Evolutionary conservation across 495 filamentous ascomycete species (phyloP), one percentile per base, ranked within the genome.

Genomic region (Neurospora hispaniola): DNA sequence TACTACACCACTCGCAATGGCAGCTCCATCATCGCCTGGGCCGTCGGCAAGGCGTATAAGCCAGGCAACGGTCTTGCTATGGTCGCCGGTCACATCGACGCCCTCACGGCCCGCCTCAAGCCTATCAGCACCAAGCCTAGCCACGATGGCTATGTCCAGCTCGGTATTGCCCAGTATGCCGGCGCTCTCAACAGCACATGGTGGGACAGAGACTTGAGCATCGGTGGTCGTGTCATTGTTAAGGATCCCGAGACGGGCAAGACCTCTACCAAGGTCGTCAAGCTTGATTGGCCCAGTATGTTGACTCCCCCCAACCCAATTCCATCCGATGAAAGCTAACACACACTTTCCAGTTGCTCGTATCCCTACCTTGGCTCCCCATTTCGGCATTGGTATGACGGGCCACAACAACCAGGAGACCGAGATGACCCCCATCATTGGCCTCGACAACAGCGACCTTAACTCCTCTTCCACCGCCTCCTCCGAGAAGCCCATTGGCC

Each of bases 161-260:
- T 99, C 5, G 95, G 91, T 6, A 91, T 99, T 41, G 96, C 96
- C 5, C 96, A 92, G 0, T 99, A 98, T 79, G 96, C 94, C 12
- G 94, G 96, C 42, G 93, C 84, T 27, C 81, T 98, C 71, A 94
- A 94, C 75, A 83, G 82, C 71, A 97, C 94, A 3, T 97, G 94
- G 94, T 97, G 93, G 93, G 94, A 97, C 83, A 87, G 95, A 18
- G 96, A 99, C 82, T 86, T 99, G 48, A 90, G 91, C 69, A 90
- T 98, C 75, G 96, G 93, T 69, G 96, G 96, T 11, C 87, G 93
- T 48, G 94, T 99, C 9, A 84, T 98, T 42, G 90, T 98, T 31
- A 91, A 90, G 76, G 89, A 96, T 73, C 78, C 85, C 5, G 77
- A 85, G 3, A 88, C 87, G 4, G 93, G 92, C 74, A 97, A 94